Base-by-base conservation (phyloP, 1,139 yeast genomes). In the Pichia sp. region DNA sequence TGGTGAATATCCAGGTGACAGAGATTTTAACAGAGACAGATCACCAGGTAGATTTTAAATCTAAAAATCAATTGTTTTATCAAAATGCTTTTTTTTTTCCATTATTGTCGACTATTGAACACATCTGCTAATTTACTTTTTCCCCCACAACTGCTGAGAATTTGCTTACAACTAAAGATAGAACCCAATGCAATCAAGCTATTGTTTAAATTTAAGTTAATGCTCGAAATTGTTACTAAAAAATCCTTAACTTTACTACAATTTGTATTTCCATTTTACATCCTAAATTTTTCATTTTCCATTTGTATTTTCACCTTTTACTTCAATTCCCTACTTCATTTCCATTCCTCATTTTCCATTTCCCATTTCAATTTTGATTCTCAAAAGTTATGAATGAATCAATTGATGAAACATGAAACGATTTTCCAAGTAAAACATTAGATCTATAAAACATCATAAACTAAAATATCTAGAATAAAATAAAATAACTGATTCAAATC, bases 21-120 rank as follows among this genome's bases (percentile, higher is more conserved):
- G 65, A 55, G 65, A 62, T 35, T 61, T 56, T 52, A 56, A 58
- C 55, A 76, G 82, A 68, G 82, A 77, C 62, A 76, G 82, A 72
- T 76, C 80, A 49, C 81, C 80, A 66, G 70, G 76, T 53, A 75
- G 80, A 71, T 73, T 73, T 35, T 20, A 20, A 35, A 35, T 35
- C 22, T 20, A 20, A 35, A 25, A 20, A 11, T 18, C 22, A 8
- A 32, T 32, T 32, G 36, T 11, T 32, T 32, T 32, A 12, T 16
- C 18, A 16, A 18, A 32, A 13, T 9, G 13, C 4, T 32, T 18
- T 20, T 32, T 32, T 32, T 18, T 20, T 32, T 32, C 18, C 36
- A 32, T 32, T 11, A 11, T 4, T 32, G 4, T 4, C 36, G 2
- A 18, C 22, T 18, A 32, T 9, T 32, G 13, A 32, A 32, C 8